Evolutionary conservation across 2,329 filamentous ascomycete species (phyloP).

Genomic region (Fusarium dlaminii): DNA sequence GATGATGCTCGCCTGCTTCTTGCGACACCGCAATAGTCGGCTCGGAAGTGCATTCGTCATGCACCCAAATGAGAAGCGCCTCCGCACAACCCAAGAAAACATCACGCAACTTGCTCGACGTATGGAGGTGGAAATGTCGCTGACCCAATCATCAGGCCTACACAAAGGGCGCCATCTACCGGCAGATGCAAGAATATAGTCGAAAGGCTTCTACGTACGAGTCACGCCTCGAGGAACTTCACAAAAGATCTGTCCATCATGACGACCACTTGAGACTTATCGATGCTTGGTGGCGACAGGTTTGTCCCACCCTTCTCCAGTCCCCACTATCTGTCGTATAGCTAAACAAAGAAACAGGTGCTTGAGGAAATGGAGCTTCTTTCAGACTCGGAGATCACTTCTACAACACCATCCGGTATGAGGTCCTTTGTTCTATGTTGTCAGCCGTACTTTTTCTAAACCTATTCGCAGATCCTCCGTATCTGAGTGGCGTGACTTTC

Average conservation of each 20-base stretch:
- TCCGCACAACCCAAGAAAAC: constrained; percentile 25
- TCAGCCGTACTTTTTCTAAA: constrained; percentile 24
- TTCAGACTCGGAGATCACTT: constrained; percentile 56
- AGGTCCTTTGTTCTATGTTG: background rate
- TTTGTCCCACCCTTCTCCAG: constrained; percentile 53
- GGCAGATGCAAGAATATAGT: constrained; percentile 98
- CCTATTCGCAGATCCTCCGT: constrained; percentile 59
- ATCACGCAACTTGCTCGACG: constrained; percentile 36
- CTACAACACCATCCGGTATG: constrained; percentile 41
- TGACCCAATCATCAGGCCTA: constrained; percentile 48
- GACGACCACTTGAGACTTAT: constrained; percentile 92
- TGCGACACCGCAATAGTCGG: constrained; percentile 45
- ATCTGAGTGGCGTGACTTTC: constrained; percentile 68
- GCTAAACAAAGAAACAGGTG: constrained; percentile 54
- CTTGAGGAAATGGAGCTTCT: constrained; percentile 71
- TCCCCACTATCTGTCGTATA: background rate
- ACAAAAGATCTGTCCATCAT: constrained; percentile 81
- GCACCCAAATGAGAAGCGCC: constrained; percentile 33
- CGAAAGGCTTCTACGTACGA: constrained; percentile 86
- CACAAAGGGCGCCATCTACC: constrained; percentile 90
- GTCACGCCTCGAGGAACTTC: constrained; percentile 80
- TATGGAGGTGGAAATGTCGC: constrained; percentile 33
- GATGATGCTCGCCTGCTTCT: constrained; percentile 47
- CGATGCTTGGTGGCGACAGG: constrained; percentile 95
- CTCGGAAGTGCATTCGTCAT: constrained; percentile 38